Base-by-base conservation (phyloP, 192 early-diverging fungal species). In the Coemansia umbellata region DNA sequence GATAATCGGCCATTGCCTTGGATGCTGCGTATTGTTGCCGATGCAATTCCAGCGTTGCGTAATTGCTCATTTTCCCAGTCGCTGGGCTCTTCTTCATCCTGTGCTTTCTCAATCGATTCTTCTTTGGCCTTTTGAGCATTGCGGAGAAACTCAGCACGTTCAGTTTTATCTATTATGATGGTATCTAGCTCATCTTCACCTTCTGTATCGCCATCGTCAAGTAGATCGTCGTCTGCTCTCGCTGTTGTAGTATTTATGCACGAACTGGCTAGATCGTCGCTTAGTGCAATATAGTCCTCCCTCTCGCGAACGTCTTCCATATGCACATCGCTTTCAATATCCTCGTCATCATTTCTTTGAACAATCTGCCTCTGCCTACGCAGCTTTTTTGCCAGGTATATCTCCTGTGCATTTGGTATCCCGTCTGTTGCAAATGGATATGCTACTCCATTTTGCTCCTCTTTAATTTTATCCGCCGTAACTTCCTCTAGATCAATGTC, bases 1-100 rank as follows among this genome's bases (percentile, higher is more conserved):
- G n/a, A n/a, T n/a, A n/a, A n/a, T n/a, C n/a, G n/a, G n/a, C n/a
- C n/a, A n/a, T n/a, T n/a, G n/a, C n/a, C n/a, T n/a, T n/a, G n/a
- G n/a, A n/a, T n/a, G n/a, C n/a, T n/a, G n/a, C n/a, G n/a, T n/a
- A n/a, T n/a, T n/a, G n/a, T n/a, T 18, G 36, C 8, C 5, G 56
- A 28, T 0, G 64, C 21, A 3, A 74, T 30, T 3, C 72, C 72
- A 1, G 72, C 72, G 28, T 53, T 74, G 37, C 65, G 72, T 17
- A 74, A 33, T 50, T 74, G 72, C 26, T 50, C 64, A 26, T 54
- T 55, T 27, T 74, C 72, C 72, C 72, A 74, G 18, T 74, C 72
- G 53, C 65, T 68, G 10, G 61, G 30, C 37, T 68, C 65, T 31
- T 50, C 55, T 9, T 56, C 65, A 9, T 54, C 59, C 23, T 73